A percentile compares a stretch with the other conserved stretches of the same genome.
Conservation (phyloP, 306 rosid species). For the Sphenostylis stenocarpa region DNA sequence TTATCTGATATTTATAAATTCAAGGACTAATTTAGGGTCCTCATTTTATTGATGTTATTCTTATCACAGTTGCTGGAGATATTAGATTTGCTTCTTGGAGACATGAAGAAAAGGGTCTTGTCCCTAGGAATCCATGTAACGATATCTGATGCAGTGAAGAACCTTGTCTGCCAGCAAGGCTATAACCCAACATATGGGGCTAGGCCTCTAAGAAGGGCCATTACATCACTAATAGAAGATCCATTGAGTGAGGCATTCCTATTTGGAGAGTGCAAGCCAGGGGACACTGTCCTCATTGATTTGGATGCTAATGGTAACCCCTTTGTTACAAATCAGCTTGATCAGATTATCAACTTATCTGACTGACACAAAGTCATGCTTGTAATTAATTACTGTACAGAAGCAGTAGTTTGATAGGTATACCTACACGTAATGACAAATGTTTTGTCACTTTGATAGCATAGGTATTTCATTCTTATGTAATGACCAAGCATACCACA, state of each 20-base stretch:
- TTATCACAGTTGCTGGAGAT: slow-evolving; percentile 69
- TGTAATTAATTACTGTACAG: slow-evolving; percentile 30
- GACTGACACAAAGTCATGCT: slow-evolving; percentile 36
- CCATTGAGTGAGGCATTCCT: slow-evolving; percentile 76
- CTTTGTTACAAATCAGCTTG: slow-evolving; percentile 52
- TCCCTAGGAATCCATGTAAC: slow-evolving; percentile 59
- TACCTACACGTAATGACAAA: slow-evolving; percentile 3
- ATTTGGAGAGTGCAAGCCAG: slow-evolving; percentile 57
- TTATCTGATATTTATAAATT: not conserved
- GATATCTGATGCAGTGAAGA: slow-evolving; percentile 73
- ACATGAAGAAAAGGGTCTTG: slow-evolving; percentile 61
- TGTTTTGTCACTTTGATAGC: slow-evolving; percentile 31
- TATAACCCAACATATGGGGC: slow-evolving; percentile 78
- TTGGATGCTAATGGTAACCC: slow-evolving; percentile 71
- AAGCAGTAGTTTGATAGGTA: slow-evolving; percentile 19
- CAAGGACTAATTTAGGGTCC: not conserved
- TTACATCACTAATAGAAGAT: slow-evolving; percentile 66
- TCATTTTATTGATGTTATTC: slow-evolving; percentile 3
- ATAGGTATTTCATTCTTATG: slow-evolving; percentile 19
- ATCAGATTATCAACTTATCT: slow-evolving; percentile 49
- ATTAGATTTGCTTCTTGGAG: slow-evolving; percentile 61
- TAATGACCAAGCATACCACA: slow-evolving; percentile 2
- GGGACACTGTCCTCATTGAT: slow-evolving; percentile 70
- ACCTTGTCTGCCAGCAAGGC: slow-evolving; percentile 64
- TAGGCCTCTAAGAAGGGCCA: slow-evolving; percentile 73